A percentile compares a stretch with the other conserved stretches of the same genome.
phyloP scores from a whole-genome alignment of 169 alveolate genomes.

The Prorocentrum cordatum region DNA sequence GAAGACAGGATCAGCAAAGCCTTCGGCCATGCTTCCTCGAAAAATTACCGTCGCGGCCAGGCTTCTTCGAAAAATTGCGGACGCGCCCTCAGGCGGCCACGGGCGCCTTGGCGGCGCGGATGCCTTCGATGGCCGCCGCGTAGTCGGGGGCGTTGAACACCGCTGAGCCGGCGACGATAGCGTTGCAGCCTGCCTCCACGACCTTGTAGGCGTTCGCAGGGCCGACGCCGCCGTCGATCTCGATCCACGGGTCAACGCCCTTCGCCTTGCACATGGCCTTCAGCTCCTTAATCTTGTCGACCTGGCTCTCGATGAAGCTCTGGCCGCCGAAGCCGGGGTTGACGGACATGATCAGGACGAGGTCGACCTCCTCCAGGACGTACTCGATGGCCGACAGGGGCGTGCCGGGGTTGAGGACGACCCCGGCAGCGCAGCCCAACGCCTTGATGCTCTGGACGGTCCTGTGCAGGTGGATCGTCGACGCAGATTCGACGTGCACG shows the following conservation, averaged over 20 bases:
- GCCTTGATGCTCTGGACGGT: conserved; percentile 51
- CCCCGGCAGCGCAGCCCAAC: conserved; percentile 63
- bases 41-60: too few relatives aligned
- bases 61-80: too few relatives aligned
- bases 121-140: conserved; percentile 40
- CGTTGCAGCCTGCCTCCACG: conserved; percentile 23
- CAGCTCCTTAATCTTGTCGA: background rate
- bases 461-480: background rate
- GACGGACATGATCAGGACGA: conserved; percentile 63
- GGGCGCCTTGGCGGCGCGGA: too few relatives aligned
- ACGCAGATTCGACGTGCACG: too few relatives aligned
- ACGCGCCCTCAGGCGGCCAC: too few relatives aligned
- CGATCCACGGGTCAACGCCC: conserved; percentile 48
- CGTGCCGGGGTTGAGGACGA: conserved; percentile 61
- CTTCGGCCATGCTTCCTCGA: too few relatives aligned
- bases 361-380: conserved; percentile 51
- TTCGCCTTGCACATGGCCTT: conserved; percentile 26
- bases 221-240: conserved; percentile 57
- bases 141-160: conserved; percentile 36
- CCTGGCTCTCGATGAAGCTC: conserved; percentile 58
- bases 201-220: conserved; percentile 8
- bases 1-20: too few relatives aligned
- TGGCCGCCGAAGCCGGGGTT: conserved; percentile 69
- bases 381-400: conserved; percentile 60
- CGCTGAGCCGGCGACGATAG: conserved; percentile 64